Evolutionary conservation across 176 grass and related monocot genomes (phyloP).

Genomic region (Saccharum officinarum): DNA sequence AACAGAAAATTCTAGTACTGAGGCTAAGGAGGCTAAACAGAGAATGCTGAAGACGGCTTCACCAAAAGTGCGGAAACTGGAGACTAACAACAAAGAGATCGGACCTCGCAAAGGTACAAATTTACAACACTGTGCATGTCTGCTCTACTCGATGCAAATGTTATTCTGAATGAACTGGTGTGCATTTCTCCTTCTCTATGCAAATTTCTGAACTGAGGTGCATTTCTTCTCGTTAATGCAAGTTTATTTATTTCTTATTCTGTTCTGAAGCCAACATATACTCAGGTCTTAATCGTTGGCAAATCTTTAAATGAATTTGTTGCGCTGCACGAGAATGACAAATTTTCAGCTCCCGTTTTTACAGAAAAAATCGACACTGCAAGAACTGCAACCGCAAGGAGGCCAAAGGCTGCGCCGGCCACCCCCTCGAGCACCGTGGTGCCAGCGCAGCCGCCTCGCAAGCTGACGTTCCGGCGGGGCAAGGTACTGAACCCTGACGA

Average conservation of each 20-base stretch:
- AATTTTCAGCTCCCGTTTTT: not conserved
- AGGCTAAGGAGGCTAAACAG: constrained; percentile 24
- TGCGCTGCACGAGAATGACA: not conserved
- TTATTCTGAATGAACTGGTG: not conserved
- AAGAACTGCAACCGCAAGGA: constrained; percentile 34
- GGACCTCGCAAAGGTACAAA: constrained; percentile 30
- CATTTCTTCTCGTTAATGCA: not conserved
- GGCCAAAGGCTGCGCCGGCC: not conserved
- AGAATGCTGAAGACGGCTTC: constrained; percentile 44
- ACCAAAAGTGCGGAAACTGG: constrained; percentile 37
- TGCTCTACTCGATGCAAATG: not conserved
- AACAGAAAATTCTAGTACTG: constrained; percentile 8
- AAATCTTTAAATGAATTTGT: not conserved
- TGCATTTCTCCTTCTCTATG: not conserved
- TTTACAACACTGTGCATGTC: not conserved
- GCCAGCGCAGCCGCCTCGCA: constrained; percentile 13
- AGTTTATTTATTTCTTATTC: not conserved
- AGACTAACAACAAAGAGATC: constrained; percentile 22
- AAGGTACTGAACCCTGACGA: constrained; percentile 49
- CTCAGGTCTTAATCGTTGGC: not conserved
- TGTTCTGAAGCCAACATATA: not conserved
- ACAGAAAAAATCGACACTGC: constrained; percentile 11
- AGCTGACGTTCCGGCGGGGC: constrained; percentile 51
- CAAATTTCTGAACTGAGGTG: not conserved
- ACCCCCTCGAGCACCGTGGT: not conserved